Base-by-base conservation (phyloP, 1,284 basidiomycete species). In the Cutaneotrichosporon spelunceum region DNA sequence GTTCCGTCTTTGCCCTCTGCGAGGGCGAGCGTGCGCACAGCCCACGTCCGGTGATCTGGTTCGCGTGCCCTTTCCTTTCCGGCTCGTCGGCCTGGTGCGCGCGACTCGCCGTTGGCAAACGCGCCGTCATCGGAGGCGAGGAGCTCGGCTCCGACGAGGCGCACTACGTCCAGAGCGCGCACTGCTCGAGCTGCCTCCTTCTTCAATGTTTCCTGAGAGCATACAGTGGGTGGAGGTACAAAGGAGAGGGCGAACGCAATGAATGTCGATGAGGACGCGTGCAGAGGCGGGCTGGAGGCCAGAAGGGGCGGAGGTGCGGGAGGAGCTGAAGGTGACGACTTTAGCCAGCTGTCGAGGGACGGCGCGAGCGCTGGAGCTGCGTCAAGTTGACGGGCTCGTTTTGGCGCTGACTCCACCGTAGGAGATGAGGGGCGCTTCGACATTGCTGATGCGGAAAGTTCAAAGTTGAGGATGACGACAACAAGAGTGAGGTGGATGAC, bases 1-100 rank as follows among this genome's bases (percentile, higher is more conserved):
- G 75, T 77, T 24, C 75, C 75, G 65, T 78, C 68, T 47, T 65
- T 68, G 1, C 75, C 74, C 34, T 77, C 70, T 45, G 66, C 72
- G 36, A 77, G 50, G 13, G 55, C 64, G 21, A 79, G 55, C 2
- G 68, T 63, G 42, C 76, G 66, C 26, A 71, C 68, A 0, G 73
- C 77, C 75, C 76, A 79, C 72, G 77, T 79, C 23, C 75, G 57
- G 68, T 77, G 75, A 66, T 76, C 75, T 2, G 76, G 76, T 53
- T 78, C 76, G 47, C 75, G 62, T 3, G 70, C 70, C 49, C 73
- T 64, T 53, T 72, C 63, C 67, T 71, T 21, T 63, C 70, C 42
- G 65, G 68, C 33, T 30, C 54, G n/a, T 45, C 59, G 16, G 29
- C 66, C 53, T 16, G 62, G 59, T 13, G 60, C 66, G 30, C 68